A percentile compares a stretch with the other conserved stretches of the same genome.
phyloP scores from a whole-genome alignment of 192 early-diverging fungal species.

The Rhizophagus clarus region DNA sequence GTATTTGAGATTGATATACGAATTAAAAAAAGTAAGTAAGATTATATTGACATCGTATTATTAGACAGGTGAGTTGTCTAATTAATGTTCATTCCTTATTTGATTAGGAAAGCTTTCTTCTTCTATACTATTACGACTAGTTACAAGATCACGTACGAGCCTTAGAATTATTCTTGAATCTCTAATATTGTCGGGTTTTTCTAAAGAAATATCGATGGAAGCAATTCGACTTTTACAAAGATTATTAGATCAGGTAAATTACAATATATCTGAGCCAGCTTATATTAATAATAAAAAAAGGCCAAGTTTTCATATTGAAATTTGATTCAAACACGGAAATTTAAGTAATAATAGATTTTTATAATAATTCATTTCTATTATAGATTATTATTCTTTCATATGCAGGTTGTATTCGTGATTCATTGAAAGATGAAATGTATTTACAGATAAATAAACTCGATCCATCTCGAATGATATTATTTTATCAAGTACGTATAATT shows the following conservation, averaged over 20 bases:
- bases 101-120: too few species aligned
- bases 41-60: too few species aligned
- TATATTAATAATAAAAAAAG: too few species aligned
- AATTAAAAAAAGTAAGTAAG: too few species aligned
- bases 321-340: too few species aligned
- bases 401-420: constrained; percentile 6
- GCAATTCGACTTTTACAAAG: constrained; percentile 1
- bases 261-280: not conserved
- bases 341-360: not conserved
- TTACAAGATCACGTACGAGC: constrained; percentile 1
- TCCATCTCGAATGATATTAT: not conserved
- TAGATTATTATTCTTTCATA: constrained; percentile 30
- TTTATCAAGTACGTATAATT: constrained; percentile 12
- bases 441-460: constrained; percentile 6
- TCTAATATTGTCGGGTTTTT: not conserved
- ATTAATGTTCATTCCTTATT: too few species aligned
- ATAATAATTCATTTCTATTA: not conserved
- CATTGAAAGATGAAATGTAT: constrained; percentile 10
- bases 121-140: too few species aligned
- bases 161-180: constrained; percentile 9
- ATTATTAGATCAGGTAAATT: constrained; percentile 21
- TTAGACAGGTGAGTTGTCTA: too few species aligned
- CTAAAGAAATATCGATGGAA: constrained; percentile 4
- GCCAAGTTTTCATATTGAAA: too few species aligned
- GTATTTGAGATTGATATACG: too few species aligned